These are phyloP conservation scores for Lactarius pseudohatsudake DNA, from an alignment of 768 basidiomycete species.

Conservation along the genomic window DNA sequence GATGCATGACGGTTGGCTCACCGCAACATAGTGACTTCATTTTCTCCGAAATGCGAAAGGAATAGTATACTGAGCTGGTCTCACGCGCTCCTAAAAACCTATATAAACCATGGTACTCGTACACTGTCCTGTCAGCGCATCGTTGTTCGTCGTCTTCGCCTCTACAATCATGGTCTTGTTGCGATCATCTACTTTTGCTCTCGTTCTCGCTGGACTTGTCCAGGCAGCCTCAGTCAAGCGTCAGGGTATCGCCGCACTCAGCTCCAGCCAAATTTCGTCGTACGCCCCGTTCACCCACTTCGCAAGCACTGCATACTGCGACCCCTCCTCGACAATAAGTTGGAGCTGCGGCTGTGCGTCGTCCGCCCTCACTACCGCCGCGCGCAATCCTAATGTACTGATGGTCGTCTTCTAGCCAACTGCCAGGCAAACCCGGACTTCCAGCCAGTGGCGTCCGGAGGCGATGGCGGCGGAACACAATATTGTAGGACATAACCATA, in stretches of 20 bases:
- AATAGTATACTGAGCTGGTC: neutral
- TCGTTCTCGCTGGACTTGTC: constrained; percentile 2
- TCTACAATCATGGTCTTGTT: constrained; percentile 6
- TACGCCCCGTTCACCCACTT: constrained; percentile 37
- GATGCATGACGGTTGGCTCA: neutral
- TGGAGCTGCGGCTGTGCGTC: constrained; percentile 37
- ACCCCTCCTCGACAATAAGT: constrained; percentile 30
- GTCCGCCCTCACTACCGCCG: no score
- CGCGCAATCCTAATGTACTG: neutral
- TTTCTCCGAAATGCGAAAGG: neutral
- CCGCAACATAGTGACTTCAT: neutral
- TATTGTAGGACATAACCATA: constrained; percentile 38
- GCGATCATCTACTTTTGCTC: neutral
- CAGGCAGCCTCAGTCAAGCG: constrained; percentile 10
- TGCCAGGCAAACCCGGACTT: constrained; percentile 52
- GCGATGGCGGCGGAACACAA: constrained; percentile 43
- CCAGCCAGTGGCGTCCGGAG: constrained; percentile 48
- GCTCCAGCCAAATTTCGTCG: constrained; percentile 31
- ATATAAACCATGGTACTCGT: neutral
- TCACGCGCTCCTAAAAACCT: neutral
- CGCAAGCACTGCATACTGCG: constrained; percentile 39
- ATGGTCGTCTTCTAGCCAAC: constrained; percentile 36
- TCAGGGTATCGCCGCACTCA: constrained; percentile 30
- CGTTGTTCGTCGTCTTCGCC: neutral
- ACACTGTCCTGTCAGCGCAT: neutral